phyloP scores from a whole-genome alignment of 495 filamentous ascomycete genomes.

The Aspergillus ellipticus region DNA sequence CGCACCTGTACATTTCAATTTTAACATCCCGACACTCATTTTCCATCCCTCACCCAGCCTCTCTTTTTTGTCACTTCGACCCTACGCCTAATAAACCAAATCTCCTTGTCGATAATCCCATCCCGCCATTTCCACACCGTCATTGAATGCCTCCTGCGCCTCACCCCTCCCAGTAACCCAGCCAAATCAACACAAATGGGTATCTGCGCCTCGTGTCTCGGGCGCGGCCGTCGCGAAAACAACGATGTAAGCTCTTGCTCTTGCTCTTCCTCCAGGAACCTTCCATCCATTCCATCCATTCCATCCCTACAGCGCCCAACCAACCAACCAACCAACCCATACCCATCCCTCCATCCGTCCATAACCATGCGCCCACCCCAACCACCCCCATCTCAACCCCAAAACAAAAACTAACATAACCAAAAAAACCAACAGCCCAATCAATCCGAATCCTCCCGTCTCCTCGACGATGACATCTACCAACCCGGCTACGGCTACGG shows the following conservation, averaged over 20 bases:
- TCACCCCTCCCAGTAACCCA: slow-evolving; percentile 15
- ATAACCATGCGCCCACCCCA: background rate
- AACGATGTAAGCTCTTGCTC: slow-evolving; percentile 45
- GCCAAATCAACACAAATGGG: slow-evolving; percentile 38
- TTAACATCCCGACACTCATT: background rate
- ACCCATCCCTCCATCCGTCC: too few species aligned
- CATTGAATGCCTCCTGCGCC: slow-evolving; percentile 28
- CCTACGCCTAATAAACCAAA: background rate
- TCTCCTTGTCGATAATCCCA: background rate
- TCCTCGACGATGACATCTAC: slow-evolving; percentile 51
- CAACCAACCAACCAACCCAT: too few species aligned
- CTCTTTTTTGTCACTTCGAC: background rate
- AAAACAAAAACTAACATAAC: slow-evolving; percentile 7
- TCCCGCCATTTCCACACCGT: slow-evolving; percentile 1
- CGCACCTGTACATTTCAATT: background rate
- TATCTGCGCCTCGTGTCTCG: slow-evolving; percentile 50
- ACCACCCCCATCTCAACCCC: slow-evolving; percentile 1
- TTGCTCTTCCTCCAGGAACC: background rate
- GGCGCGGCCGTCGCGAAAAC: slow-evolving; percentile 39
- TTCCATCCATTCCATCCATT: background rate
- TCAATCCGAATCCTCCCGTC: slow-evolving; percentile 48
- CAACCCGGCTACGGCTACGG: slow-evolving; percentile 47
- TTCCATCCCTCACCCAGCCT: background rate
- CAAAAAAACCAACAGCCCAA: background rate
- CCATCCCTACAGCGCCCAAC: slow-evolving; percentile 1